Percentiles rank a stretch among this genome's conserved stretches.
Evolutionary conservation across 257 asterid genomes (phyloP).

Genomic region (Lycium ferocissimum): DNA sequence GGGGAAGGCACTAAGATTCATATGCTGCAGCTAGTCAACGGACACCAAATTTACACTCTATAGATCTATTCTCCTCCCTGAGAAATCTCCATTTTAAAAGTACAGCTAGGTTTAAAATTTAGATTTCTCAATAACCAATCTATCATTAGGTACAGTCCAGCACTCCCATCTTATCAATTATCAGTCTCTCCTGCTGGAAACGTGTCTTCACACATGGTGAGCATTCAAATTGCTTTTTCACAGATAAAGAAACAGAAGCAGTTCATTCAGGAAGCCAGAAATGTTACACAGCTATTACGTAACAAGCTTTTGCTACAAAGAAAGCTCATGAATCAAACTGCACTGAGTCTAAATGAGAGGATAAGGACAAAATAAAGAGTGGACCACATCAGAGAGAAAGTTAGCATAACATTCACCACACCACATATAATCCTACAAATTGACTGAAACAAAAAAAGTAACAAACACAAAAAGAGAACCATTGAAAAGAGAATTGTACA

Average conservation of each 20-base stretch:
- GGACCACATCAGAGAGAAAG: not conserved
- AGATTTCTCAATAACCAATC: slow-evolving; percentile 5
- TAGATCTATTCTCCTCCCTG: not conserved
- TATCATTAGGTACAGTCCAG: not conserved
- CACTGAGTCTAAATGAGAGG: not conserved
- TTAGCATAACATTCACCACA: not conserved
- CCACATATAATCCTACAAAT: not conserved
- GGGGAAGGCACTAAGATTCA: not conserved
- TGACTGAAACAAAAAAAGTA: not conserved
- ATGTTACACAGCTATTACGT: not conserved
- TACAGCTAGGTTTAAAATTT: slow-evolving; percentile 3
- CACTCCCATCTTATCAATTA: slow-evolving; percentile 5
- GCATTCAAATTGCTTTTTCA: not conserved
- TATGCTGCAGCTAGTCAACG: not conserved
- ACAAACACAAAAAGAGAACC: not conserved
- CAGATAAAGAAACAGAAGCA: not conserved
- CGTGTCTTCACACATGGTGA: not conserved
- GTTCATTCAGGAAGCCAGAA: not conserved
- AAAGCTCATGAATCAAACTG: not conserved
- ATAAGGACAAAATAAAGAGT: not conserved
- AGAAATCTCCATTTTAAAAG: slow-evolving; percentile 17
- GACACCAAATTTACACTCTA: not conserved
- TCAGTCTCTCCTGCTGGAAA: not conserved
- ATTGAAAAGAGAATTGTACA: not conserved
- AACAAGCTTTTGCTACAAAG: not conserved